phyloP scores from a whole-genome alignment of 163 green algal species.

The Trebouxia gelatinosa region DNA sequence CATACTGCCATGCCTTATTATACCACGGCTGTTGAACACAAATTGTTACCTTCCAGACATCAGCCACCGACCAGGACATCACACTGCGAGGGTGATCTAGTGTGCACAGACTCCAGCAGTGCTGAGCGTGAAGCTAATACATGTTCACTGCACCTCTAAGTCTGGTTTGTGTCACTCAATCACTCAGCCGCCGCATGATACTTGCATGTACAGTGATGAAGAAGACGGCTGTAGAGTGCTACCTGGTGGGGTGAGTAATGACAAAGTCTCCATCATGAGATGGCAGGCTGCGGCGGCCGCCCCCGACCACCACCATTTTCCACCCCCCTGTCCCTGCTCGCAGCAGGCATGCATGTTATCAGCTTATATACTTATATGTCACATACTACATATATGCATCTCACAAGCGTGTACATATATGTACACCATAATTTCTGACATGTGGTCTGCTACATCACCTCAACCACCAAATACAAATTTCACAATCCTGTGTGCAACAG shows the following conservation, averaged over 20 bases:
- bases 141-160: not conserved
- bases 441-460: not conserved
- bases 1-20: too few species aligned
- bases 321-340: not conserved
- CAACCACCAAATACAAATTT: too few species aligned
- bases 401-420: not conserved
- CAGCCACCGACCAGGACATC: too few species aligned
- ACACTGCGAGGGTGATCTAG: not conserved
- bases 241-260: slow-evolving; percentile 28
- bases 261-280: slow-evolving; percentile 44
- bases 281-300: slow-evolving; percentile 3
- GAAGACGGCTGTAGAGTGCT: not conserved
- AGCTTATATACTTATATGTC: not conserved
- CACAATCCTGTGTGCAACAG: too few species aligned
- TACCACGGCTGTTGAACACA: too few species aligned
- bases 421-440: not conserved
- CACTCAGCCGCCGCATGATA: not conserved
- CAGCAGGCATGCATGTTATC: not conserved
- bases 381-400: not conserved
- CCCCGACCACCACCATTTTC: slow-evolving; percentile 28
- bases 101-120: not conserved
- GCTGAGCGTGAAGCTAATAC: not conserved
- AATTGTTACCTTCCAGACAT: too few species aligned
- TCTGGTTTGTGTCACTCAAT: not conserved
- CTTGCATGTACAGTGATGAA: not conserved